Evolutionary conservation across 371 early-diverging fungal species (phyloP).

Genomic region (Cokeromyces recurvatus): DNA sequence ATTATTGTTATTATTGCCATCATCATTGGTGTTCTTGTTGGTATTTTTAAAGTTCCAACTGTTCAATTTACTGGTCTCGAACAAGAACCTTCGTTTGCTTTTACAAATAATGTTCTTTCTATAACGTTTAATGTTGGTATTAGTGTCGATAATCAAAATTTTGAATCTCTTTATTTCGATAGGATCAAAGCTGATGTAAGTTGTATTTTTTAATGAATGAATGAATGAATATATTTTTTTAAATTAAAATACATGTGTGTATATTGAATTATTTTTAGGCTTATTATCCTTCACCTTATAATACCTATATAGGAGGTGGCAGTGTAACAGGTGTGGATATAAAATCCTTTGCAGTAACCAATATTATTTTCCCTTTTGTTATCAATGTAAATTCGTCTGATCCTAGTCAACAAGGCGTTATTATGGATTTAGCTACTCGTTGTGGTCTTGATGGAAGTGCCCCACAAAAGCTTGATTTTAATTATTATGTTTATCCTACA

Average conservation of each 20-base stretch:
- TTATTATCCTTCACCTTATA: constrained; percentile 47
- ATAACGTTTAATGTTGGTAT: constrained; percentile 36
- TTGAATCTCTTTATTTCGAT: constrained; percentile 49
- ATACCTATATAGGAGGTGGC: constrained; percentile 48
- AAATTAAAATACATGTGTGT: too few species aligned
- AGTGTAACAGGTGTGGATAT: constrained; percentile 39
- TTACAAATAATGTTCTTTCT: constrained; percentile 9
- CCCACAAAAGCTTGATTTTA: constrained; percentile 28
- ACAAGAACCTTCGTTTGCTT: constrained; percentile 17
- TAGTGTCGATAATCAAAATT: constrained; percentile 49
- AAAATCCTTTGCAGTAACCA: constrained; percentile 28
- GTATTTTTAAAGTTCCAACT: constrained; percentile 35
- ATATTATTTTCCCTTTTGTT: constrained; percentile 44
- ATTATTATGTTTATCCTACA: constrained; percentile 47
- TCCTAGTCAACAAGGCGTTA: constrained; percentile 31
- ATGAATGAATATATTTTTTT: too few species aligned
- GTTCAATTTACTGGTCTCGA: constrained; percentile 33
- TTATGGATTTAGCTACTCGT: constrained; percentile 39
- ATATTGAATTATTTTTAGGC: constrained; percentile 28
- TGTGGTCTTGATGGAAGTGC: constrained; percentile 42
- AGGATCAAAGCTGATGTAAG: constrained; percentile 52
- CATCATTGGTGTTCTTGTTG: constrained; percentile 39
- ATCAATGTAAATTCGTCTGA: constrained; percentile 31
- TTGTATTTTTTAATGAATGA: too few species aligned
- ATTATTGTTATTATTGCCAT: constrained; percentile 35